Percentiles rank a stretch among this genome's conserved stretches.
Conservation (phyloP, 2,329 filamentous ascomycete species). For the Epicoccum nigrum region DNA sequence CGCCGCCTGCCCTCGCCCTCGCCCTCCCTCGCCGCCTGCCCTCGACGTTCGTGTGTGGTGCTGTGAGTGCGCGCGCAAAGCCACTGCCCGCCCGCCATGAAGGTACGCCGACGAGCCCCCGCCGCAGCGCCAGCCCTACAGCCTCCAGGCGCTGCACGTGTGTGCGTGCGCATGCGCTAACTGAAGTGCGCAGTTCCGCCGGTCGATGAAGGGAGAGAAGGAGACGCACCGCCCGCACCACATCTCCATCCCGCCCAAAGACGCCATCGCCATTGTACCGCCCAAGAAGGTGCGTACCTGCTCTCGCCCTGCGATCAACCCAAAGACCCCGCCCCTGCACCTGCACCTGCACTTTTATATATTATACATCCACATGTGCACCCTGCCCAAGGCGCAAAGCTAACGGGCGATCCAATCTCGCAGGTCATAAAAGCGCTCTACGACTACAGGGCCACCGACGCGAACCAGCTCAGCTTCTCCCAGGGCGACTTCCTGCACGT, state of each 20-base stretch:
- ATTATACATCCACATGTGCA: too few relatives aligned
- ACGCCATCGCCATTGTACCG: slow-evolving; percentile 84
- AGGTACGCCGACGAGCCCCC: slow-evolving; percentile 25
- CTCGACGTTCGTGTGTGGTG: slow-evolving; percentile 17
- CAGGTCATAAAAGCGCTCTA: slow-evolving; percentile 97
- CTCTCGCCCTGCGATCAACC: too few relatives aligned
- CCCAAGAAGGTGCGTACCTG: slow-evolving; percentile 79
- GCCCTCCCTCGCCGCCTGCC: too few relatives aligned
- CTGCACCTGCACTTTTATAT: too few relatives aligned
- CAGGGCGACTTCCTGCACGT: slow-evolving; percentile 98
- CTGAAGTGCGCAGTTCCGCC: slow-evolving; percentile 62
- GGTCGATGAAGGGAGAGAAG: slow-evolving; percentile 91
- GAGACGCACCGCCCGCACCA: slow-evolving; percentile 69
- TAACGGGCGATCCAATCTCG: slow-evolving; percentile 32
- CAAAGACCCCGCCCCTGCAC: too few relatives aligned
- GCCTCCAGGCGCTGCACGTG: background rate
- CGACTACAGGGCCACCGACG: slow-evolving; percentile 83
- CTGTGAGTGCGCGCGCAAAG: slow-evolving; percentile 24
- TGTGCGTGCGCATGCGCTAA: slow-evolving; percentile 32
- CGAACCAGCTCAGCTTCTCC: slow-evolving; percentile 78
- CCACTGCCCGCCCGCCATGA: slow-evolving; percentile 21
- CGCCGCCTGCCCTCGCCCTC: background rate
- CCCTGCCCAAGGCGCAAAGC: slow-evolving; percentile 29
- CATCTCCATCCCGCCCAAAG: slow-evolving; percentile 80
- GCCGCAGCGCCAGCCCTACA: slow-evolving; percentile 23